Evolutionary conservation across 805 yeast genomes (phyloP), one percentile per base, ranked within the genome.

Genomic region (Nakazawaea molendinolei): DNA sequence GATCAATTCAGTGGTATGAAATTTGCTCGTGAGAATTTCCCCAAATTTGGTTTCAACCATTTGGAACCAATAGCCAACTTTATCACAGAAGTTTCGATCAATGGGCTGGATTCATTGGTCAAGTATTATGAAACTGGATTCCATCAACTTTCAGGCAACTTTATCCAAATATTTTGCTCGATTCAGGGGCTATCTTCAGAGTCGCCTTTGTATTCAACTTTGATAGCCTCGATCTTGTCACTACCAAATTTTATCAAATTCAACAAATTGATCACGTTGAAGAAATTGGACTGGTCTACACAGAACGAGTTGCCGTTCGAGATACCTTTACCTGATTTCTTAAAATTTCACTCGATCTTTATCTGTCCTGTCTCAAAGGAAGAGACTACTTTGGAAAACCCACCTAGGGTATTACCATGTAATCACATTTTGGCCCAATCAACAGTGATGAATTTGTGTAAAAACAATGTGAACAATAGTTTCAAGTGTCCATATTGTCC

Each of bases 401-500:
- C 83, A n/a, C 80, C 85, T 3, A 68, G 69, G 61, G 61, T 71
- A 36, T 53, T 78, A 18, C 77, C 79, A 3, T 78, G 86, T 49
- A 74, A 75, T 30, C 90, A 81, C 54, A 61, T 81, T 6, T 59
- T 81, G 3, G 72, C 82, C 0, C 65, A 65, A 43, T 71, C 70
- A 36, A 72, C 79, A 40, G 52, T 79, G 40, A 57, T 55, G 30
- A 68, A 68, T 28, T 52, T 80, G 42, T 61, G 64, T 26, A 55
- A 58, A 43, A 56, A 59, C 26, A 54, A 51, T 29, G 45, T 60
- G n/a, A 63, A 67, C 23, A 58, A 58, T 38, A 57, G 65, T 28
- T 76, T 79, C 57, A 79, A 79, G 50, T 80, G 87, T 51, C 87
- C 86, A 1, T 80, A 80, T 46, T 80, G 87, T 50, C 86, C 86